Percentiles rank a stretch among this genome's conserved stretches.
Evolutionary conservation across 2,329 filamentous ascomycete species (phyloP).

Genomic region (Pseudogymnoascus sp.): DNA sequence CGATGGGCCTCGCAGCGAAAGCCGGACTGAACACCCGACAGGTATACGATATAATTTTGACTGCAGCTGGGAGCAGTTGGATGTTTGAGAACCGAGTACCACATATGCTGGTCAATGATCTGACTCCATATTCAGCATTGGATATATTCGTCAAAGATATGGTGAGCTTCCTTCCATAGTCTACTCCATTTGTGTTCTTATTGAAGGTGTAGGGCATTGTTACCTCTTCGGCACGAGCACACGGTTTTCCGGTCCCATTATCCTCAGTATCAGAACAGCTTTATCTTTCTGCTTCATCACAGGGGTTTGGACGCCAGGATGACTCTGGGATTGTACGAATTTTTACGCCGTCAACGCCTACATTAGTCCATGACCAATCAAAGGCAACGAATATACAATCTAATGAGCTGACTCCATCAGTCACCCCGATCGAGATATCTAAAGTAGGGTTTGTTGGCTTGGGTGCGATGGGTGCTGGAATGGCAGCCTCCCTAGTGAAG

Average conservation of each 20-base stretch:
- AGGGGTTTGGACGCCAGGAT: slow-evolving; percentile 25
- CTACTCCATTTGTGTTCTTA: not conserved
- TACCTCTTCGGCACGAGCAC: slow-evolving; percentile 20
- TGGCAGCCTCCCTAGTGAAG: slow-evolving; percentile 63
- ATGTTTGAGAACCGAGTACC: not conserved
- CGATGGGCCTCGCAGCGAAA: slow-evolving; percentile 49
- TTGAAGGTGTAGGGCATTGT: slow-evolving; percentile 16
- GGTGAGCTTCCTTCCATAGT: slow-evolving; percentile 18
- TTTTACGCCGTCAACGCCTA: slow-evolving; percentile 15
- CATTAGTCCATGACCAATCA: not conserved
- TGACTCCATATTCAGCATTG: slow-evolving; percentile 31
- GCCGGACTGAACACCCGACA: slow-evolving; percentile 41
- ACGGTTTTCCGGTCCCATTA: slow-evolving; percentile 27
- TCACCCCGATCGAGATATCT: slow-evolving; percentile 13
- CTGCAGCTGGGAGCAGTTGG: not conserved
- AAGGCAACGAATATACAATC: not conserved
- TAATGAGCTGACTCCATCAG: slow-evolving; percentile 6
- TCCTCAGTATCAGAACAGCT: slow-evolving; percentile 24
- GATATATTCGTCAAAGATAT: slow-evolving; percentile 31
- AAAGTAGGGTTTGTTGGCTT: slow-evolving; percentile 56
- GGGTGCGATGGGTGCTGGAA: slow-evolving; percentile 71
- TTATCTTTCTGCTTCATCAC: slow-evolving; percentile 20
- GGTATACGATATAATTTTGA: slow-evolving; percentile 9
- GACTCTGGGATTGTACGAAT: slow-evolving; percentile 25
- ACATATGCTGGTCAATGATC: slow-evolving; percentile 26